Conservation (phyloP, 2,329 filamentous ascomycete species). For the Alternaria incomplexa region DNA sequence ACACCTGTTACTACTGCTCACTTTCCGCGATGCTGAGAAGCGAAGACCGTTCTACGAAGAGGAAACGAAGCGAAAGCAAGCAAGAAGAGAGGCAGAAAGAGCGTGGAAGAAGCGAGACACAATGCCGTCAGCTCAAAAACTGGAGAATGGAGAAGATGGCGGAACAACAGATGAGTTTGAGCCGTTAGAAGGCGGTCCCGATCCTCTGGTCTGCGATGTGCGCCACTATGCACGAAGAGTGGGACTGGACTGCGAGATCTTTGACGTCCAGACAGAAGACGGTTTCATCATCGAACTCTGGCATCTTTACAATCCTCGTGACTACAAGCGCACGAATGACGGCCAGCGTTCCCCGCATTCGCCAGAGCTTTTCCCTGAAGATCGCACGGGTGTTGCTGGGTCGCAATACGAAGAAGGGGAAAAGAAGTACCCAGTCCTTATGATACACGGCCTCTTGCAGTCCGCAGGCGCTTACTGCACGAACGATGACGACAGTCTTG, state of each 20-base stretch:
- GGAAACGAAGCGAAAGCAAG: constrained; percentile 66
- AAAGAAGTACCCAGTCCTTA: constrained; percentile 78
- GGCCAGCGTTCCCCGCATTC: constrained; percentile 61
- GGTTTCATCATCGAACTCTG: constrained; percentile 89
- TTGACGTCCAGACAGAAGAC: constrained; percentile 89
- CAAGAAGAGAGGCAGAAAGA: constrained; percentile 63
- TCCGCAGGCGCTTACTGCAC: constrained; percentile 87
- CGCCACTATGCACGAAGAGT: constrained; percentile 87
- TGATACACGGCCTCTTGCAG: constrained; percentile 89
- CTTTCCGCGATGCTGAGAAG: constrained; percentile 65
- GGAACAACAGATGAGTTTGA: constrained; percentile 63
- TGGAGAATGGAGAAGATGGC: constrained; percentile 47
- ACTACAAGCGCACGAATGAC: constrained; percentile 63
- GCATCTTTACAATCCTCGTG: constrained; percentile 85
- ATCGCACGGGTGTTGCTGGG: constrained; percentile 29
- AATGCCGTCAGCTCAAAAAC: constrained; percentile 44
- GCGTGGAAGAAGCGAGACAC: constrained; percentile 63
- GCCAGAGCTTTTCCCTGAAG: constrained; percentile 66
- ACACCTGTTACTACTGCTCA: constrained; percentile 61
- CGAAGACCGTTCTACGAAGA: constrained; percentile 74
- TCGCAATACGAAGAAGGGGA: constrained; percentile 48
- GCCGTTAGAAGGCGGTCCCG: constrained; percentile 79
- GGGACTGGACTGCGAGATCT: constrained; percentile 82
- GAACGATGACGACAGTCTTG: constrained; percentile 87
- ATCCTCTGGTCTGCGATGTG: constrained; percentile 79